A percentile compares a stretch with the other conserved stretches of the same genome.
These are phyloP conservation scores for Russula abietina DNA, from an alignment of 768 basidiomycete genomes.

Conservation along the genomic window DNA sequence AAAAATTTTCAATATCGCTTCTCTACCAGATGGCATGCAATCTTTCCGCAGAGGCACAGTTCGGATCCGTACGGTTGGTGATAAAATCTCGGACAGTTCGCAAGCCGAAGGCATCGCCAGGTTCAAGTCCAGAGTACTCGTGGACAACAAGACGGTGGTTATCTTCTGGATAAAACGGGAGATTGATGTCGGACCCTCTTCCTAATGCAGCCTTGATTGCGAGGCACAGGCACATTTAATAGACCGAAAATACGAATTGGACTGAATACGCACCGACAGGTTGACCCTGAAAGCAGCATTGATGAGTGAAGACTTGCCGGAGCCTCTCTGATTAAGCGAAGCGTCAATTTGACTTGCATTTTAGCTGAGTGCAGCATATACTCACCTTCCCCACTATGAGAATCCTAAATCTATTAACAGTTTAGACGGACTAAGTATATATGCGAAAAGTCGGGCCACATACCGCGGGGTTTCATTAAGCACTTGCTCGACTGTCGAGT, in stretches of 20 bases:
- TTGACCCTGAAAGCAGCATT: not conserved
- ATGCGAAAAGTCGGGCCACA: not conserved
- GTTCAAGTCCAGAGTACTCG: not conserved
- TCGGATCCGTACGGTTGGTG: not conserved
- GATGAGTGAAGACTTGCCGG: not conserved
- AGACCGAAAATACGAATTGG: not conserved
- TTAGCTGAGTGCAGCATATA: not conserved
- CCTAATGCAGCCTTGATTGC: not conserved
- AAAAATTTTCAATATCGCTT: not conserved
- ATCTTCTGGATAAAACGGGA: not conserved
- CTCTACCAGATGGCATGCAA: constrained; percentile 4
- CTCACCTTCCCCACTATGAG: not conserved
- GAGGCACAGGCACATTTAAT: not conserved
- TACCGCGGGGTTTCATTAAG: not conserved
- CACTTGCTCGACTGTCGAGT: not conserved
- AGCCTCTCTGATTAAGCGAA: not conserved
- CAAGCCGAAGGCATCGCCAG: not conserved
- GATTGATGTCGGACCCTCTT: not conserved
- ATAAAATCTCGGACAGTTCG: not conserved
- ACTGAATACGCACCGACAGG: not conserved
- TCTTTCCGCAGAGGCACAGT: not conserved
- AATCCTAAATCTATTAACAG: not conserved
- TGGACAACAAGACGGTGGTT: not conserved
- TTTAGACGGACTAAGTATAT: not conserved
- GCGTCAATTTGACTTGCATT: not conserved